Percentiles rank a stretch among this genome's conserved stretches.
These are phyloP conservation scores for Mycena sanguinolenta DNA, from an alignment of 768 basidiomycete species.

Conservation along the genomic window DNA sequence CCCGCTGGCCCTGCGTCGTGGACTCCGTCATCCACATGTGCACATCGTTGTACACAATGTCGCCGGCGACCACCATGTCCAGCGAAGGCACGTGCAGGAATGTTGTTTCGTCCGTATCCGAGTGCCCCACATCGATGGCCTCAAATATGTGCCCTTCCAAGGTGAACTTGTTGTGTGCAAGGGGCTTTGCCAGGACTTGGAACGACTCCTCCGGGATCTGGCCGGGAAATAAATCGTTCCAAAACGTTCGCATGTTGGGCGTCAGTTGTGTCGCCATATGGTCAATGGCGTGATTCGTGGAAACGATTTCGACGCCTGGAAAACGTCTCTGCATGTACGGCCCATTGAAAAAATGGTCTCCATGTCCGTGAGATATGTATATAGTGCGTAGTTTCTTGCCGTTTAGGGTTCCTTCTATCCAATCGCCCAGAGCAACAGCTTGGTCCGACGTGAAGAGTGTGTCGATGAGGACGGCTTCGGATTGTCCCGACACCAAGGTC, in stretches of 20 bases:
- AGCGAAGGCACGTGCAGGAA: slow-evolving; percentile 23
- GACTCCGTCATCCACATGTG: slow-evolving; percentile 25
- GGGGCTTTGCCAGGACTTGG: slow-evolving; percentile 20
- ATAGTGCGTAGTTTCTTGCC: slow-evolving; percentile 16
- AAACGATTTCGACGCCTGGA: slow-evolving; percentile 19
- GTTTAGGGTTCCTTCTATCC: slow-evolving; percentile 17
- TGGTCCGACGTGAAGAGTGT: slow-evolving; percentile 21
- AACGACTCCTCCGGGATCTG: slow-evolving; percentile 29
- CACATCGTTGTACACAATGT: slow-evolving; percentile 25
- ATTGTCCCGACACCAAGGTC: slow-evolving; percentile 16
- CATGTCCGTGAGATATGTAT: slow-evolving; percentile 26
- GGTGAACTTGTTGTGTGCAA: slow-evolving; percentile 17
- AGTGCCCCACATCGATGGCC: slow-evolving; percentile 24
- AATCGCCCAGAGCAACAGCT: slow-evolving; percentile 19
- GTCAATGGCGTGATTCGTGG: slow-evolving; percentile 20
- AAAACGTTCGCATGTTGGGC: slow-evolving; percentile 15
- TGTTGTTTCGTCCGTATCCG: slow-evolving; percentile 28
- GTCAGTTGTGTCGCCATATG: slow-evolving; percentile 23
- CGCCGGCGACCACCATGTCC: slow-evolving; percentile 22
- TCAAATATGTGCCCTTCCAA: slow-evolving; percentile 25
- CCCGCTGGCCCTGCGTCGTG: slow-evolving; percentile 25
- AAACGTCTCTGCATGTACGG: slow-evolving; percentile 21
- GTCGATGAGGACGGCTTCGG: slow-evolving; percentile 25
- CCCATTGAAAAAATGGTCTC: slow-evolving; percentile 23
- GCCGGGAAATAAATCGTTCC: slow-evolving; percentile 19